Percentiles rank a stretch among this genome's conserved stretches.
Evolutionary conservation across 1,284 basidiomycete species (phyloP).

Genomic region (Phellinidium pouzarii): DNA sequence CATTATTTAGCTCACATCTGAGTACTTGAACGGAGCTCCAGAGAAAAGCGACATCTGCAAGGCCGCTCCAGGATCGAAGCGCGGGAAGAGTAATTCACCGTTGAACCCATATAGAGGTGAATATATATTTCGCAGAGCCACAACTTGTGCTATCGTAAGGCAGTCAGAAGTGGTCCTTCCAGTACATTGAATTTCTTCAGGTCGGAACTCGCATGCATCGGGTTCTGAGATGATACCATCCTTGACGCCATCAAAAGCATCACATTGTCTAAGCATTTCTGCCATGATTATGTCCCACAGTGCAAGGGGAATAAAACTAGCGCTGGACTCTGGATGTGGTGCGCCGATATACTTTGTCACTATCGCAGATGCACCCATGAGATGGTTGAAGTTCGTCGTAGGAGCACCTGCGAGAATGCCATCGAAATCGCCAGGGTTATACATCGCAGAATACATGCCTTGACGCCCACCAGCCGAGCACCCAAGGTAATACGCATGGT

Average conservation of each 20-base stretch:
- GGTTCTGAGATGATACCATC: constrained; percentile 31
- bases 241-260: constrained; percentile 29
- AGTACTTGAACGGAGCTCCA: not conserved
- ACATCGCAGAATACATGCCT: constrained; percentile 22
- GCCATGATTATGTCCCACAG: constrained; percentile 23
- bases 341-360: constrained; percentile 17
- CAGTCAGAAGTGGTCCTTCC: constrained; percentile 25
- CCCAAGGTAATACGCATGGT: constrained; percentile 28
- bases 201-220: constrained; percentile 25
- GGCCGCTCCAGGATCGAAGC: constrained; percentile 20
- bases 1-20: constrained; percentile 4
- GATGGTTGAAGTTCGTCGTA: constrained; percentile 22
- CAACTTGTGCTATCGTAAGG: constrained; percentile 29
- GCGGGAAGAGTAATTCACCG: constrained; percentile 28
- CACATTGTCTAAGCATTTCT: constrained; percentile 30
- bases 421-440: constrained; percentile 27
- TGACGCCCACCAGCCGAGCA: constrained; percentile 28
- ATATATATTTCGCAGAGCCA: constrained; percentile 29
- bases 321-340: constrained; percentile 10
- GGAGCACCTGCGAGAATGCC: constrained; percentile 28
- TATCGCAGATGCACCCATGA: constrained; percentile 12
- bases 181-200: constrained; percentile 23
- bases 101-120: constrained; percentile 26
- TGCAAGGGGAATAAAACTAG: constrained; percentile 21
- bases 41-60: constrained; percentile 1